A percentile compares a stretch with the other conserved stretches of the same genome.
Evolutionary conservation across 1,139 yeast species (phyloP).

Genomic region (Kodamaea sp.): DNA sequence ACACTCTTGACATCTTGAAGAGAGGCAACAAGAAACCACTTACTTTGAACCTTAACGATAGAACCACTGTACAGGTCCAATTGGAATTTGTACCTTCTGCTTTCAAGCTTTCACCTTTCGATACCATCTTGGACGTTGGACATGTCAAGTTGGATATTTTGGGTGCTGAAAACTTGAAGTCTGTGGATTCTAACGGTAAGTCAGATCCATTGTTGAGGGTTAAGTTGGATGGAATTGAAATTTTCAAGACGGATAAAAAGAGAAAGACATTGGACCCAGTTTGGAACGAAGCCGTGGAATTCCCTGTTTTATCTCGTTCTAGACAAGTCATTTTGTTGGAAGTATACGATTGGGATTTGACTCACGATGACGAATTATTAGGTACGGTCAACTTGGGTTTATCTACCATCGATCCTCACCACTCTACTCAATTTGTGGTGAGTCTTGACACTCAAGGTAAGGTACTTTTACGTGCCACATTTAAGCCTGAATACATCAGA

Average conservation of each 20-base stretch:
- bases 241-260: slow-evolving; percentile 58
- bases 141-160: slow-evolving; percentile 54
- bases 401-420: slow-evolving; percentile 45
- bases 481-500: slow-evolving; percentile 67
- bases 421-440: slow-evolving; percentile 47
- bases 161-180: slow-evolving; percentile 50
- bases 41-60: slow-evolving; percentile 45
- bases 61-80: slow-evolving; percentile 45
- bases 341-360: slow-evolving; percentile 75
- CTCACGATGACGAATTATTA: slow-evolving; percentile 63
- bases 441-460: slow-evolving; percentile 63
- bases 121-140: slow-evolving; percentile 71
- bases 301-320: slow-evolving; percentile 64
- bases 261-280: slow-evolving; percentile 68
- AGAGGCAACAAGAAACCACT: slow-evolving; percentile 49
- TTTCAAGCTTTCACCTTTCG: slow-evolving; percentile 53
- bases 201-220: slow-evolving; percentile 68
- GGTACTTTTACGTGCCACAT: slow-evolving; percentile 52
- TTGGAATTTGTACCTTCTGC: slow-evolving; percentile 64
- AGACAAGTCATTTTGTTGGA: slow-evolving; percentile 50
- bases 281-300: slow-evolving; percentile 64
- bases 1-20: slow-evolving; percentile 55
- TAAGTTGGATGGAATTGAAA: slow-evolving; percentile 52
- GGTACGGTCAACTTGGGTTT: slow-evolving; percentile 56
- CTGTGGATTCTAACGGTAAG: slow-evolving; percentile 72